phyloP scores from a whole-genome alignment of 2,329 filamentous ascomycete genomes.

The Aspergillus costaricaensis region DNA sequence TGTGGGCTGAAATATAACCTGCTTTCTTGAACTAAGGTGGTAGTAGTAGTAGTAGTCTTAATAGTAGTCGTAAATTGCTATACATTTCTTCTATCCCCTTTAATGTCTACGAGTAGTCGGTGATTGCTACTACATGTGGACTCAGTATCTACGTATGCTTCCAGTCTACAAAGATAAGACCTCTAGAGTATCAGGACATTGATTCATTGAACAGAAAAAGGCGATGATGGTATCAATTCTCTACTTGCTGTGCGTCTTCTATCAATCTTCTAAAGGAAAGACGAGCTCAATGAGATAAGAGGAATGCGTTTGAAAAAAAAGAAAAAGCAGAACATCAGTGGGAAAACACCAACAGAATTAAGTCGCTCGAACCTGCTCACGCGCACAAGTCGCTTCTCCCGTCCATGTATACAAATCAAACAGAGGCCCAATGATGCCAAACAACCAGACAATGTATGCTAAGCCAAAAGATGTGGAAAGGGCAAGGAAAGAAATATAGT shows the following conservation, averaged over 20 bases:
- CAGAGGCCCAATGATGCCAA: background rate
- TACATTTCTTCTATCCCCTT: too few species aligned
- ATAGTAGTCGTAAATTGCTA: too few species aligned
- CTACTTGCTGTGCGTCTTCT: constrained; percentile 25
- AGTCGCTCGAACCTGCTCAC: constrained; percentile 9
- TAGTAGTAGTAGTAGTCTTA: too few species aligned
- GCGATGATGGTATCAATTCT: constrained; percentile 26
- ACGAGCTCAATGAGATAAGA: constrained; percentile 7
- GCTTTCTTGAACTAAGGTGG: too few species aligned
- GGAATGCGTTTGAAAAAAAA: too few species aligned
- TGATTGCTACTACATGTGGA: too few species aligned
- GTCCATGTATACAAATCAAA: constrained; percentile 7
- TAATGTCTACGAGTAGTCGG: too few species aligned
- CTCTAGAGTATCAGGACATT: background rate
- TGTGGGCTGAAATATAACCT: background rate
- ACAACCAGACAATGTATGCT: background rate
- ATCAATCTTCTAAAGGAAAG: constrained; percentile 25
- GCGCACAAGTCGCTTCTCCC: constrained; percentile 3
- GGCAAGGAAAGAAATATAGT: constrained; percentile 2
- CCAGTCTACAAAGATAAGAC: background rate
- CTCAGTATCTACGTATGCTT: too few species aligned
- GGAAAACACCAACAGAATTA: constrained; percentile 6
- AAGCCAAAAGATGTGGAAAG: background rate
- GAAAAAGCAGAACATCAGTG: background rate
- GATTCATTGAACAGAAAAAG: background rate